Percentiles rank a stretch among this genome's conserved stretches.
Conservation (phyloP, 768 basidiomycete genomes). For the Termitomyces sp. region DNA sequence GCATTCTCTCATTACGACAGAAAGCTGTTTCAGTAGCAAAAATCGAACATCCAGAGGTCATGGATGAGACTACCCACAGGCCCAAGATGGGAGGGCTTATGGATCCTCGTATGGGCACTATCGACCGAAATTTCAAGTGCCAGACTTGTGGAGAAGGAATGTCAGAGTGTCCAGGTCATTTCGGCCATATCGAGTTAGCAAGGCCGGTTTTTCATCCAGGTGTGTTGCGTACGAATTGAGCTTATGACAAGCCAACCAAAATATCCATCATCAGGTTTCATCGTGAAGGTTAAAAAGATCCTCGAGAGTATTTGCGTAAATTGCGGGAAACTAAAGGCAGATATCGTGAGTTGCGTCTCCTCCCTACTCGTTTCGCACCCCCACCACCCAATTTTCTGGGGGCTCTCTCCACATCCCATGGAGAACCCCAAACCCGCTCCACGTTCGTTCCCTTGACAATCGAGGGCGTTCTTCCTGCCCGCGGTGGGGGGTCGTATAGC, state of each 20-base stretch:
- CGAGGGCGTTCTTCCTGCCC: slow-evolving; percentile 80
- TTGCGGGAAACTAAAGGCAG: slow-evolving; percentile 96
- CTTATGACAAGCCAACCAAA: not conserved
- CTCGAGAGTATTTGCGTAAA: slow-evolving; percentile 98
- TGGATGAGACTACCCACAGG: slow-evolving; percentile 89
- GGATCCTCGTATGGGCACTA: slow-evolving; percentile 98
- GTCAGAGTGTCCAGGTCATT: slow-evolving; percentile 99
- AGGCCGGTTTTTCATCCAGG: slow-evolving; percentile 97
- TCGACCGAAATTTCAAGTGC: slow-evolving; percentile 97
- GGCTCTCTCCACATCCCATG: slow-evolving; percentile 89
- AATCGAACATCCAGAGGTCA: slow-evolving; percentile 97
- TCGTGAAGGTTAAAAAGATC: slow-evolving; percentile 99
- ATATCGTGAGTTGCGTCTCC: slow-evolving; percentile 86
- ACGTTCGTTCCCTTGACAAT: slow-evolving; percentile 69
- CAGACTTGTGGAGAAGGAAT: slow-evolving; percentile 99
- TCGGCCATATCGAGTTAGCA: slow-evolving; percentile 97
- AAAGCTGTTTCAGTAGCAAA: slow-evolving; percentile 99
- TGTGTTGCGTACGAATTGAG: slow-evolving; percentile 20
- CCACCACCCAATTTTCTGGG: slow-evolving; percentile 96
- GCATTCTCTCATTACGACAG: slow-evolving; percentile 35
- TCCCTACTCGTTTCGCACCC: slow-evolving; percentile 92
- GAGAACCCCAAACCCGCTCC: slow-evolving; percentile 94
- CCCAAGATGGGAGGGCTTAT: slow-evolving; percentile 93
- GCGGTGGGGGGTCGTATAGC: slow-evolving; percentile 52
- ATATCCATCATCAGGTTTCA: slow-evolving; percentile 61